A percentile compares a stretch with the other conserved stretches of the same genome.
phyloP scores from a whole-genome alignment of 352 stramenopile genomes.

The Pythium scleroteichum region DNA sequence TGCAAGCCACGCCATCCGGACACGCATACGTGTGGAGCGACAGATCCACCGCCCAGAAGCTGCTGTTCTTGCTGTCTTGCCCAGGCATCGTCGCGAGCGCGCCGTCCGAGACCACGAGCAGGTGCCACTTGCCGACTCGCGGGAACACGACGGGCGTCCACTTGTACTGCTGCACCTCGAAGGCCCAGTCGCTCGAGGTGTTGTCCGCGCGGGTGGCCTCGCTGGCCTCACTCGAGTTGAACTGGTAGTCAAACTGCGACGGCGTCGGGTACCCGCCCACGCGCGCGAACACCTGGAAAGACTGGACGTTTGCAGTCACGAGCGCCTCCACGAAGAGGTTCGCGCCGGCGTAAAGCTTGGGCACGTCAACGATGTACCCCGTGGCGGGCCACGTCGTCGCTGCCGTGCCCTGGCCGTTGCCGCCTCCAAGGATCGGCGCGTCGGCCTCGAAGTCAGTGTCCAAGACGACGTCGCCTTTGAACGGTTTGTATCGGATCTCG shows the following conservation, averaged over 20 bases:
- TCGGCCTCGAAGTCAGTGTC: conserved; percentile 26
- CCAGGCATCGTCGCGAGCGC: background rate
- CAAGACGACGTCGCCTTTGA: conserved; percentile 17
- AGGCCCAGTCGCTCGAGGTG: conserved; percentile 7
- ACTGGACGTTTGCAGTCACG: conserved; percentile 31
- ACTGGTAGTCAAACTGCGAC: conserved; percentile 33
- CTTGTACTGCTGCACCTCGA: conserved; percentile 21
- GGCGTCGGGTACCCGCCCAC: conserved; percentile 29
- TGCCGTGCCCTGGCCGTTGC: background rate
- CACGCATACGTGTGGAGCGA: conserved; percentile 31
- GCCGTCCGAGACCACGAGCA: conserved; percentile 29
- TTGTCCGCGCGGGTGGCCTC: background rate
- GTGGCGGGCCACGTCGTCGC: conserved; percentile 6
- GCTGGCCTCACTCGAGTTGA: conserved; percentile 21
- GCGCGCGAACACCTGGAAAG: conserved; percentile 35
- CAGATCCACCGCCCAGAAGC: conserved; percentile 32
- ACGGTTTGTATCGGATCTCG: conserved; percentile 19
- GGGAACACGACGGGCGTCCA: conserved; percentile 30
- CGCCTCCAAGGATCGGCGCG: conserved; percentile 4
- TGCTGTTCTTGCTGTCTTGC: conserved; percentile 10
- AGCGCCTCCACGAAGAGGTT: conserved; percentile 20
- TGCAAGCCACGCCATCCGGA: conserved; percentile 24
- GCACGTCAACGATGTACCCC: conserved; percentile 24
- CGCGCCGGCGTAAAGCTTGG: conserved; percentile 33
- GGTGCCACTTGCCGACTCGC: conserved; percentile 27